Evolutionary conservation across 352 stramenopile genomes (phyloP).

Genomic region (Phytopythium vexans): DNA sequence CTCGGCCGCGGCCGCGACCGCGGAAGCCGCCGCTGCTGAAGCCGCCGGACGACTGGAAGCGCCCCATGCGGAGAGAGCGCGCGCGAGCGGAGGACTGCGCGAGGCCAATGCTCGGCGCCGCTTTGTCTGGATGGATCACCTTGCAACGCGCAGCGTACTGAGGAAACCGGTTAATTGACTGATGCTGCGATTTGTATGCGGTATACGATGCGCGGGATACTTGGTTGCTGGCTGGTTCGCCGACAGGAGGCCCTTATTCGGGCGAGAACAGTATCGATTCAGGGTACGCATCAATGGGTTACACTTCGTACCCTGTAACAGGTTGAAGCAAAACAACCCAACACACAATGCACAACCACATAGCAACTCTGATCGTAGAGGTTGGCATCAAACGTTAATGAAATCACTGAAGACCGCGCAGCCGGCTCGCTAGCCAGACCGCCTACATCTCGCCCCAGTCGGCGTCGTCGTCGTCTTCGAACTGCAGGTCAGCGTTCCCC

Average conservation of each 20-base stretch:
- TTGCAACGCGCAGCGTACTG: no score
- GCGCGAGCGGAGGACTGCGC: background rate
- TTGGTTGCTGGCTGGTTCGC: no score
- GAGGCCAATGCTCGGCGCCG: background rate
- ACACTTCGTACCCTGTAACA: no score
- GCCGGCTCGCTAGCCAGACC: no score
- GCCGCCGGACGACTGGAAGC: constrained; percentile 12
- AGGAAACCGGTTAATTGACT: no score
- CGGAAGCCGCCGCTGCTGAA: constrained; percentile 27
- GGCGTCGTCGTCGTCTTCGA: constrained; percentile 78
- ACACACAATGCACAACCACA: background rate
- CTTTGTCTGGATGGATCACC: constrained; percentile 1
- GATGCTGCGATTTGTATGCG: no score
- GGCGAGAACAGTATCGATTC: no score
- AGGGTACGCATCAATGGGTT: no score
- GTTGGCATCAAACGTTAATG: constrained; percentile 5
- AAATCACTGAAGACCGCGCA: constrained; percentile 4
- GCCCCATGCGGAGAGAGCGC: constrained; percentile 15
- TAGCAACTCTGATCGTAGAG: background rate
- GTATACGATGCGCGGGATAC: no score
- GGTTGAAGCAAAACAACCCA: background rate
- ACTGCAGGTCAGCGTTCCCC: constrained; percentile 70
- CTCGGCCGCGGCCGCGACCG: constrained; percentile 24
- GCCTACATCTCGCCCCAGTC: constrained; percentile 84
- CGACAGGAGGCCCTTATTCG: no score